These are phyloP conservation scores for Penicillium daleae DNA, from an alignment of 495 filamentous ascomycete genomes.

Conservation along the genomic window DNA sequence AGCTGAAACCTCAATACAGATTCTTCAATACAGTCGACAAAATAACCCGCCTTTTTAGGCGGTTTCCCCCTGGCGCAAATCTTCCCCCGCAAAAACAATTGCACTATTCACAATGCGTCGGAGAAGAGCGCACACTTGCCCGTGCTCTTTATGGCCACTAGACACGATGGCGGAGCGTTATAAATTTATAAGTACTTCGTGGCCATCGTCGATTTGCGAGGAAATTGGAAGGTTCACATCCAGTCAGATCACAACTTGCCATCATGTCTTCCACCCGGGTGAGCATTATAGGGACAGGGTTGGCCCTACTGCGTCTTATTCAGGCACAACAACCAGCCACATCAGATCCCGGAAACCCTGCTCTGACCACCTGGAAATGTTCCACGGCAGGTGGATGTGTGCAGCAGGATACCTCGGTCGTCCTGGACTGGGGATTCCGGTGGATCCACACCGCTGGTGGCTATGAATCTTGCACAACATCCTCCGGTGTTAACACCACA, in stretches of 20 bases:
- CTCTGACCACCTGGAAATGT: background rate
- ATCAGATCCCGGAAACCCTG: background rate
- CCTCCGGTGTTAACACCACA: conserved; percentile 30
- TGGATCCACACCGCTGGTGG: conserved; percentile 2
- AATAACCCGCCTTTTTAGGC: background rate
- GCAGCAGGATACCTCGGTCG: background rate
- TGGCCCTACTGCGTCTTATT: background rate
- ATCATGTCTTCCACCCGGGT: background rate
- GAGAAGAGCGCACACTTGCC: background rate
- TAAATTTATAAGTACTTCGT: background rate
- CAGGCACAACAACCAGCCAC: conserved; percentile 1
- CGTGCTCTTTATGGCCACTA: background rate
- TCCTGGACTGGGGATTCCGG: conserved; percentile 4
- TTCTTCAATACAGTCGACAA: background rate
- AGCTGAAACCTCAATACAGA: too few relatives aligned
- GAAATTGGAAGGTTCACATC: background rate
- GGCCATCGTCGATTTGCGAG: background rate
- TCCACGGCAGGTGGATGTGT: conserved; percentile 1
- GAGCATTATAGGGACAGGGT: background rate
- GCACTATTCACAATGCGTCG: background rate
- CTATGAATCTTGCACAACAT: background rate
- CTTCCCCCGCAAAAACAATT: background rate
- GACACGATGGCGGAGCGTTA: background rate
- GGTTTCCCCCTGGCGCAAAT: background rate
- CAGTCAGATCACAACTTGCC: background rate